Base-by-base conservation (phyloP, 2,329 filamentous ascomycete species). In the Pseudomassariella vexata region DNA sequence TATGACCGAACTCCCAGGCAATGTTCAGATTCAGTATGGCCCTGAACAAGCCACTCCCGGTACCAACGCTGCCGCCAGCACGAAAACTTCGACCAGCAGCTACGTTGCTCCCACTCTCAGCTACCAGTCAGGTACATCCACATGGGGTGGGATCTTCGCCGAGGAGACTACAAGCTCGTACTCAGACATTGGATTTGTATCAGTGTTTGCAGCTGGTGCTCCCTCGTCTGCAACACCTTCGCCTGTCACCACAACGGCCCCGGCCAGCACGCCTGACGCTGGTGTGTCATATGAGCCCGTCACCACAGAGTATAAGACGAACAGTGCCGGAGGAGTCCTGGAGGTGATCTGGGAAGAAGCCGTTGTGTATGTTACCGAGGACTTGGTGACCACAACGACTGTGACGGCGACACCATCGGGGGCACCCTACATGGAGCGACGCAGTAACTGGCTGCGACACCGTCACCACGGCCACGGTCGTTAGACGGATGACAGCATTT, bases 1-100 rank as follows among this genome's bases (percentile, higher is more conserved):
- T 6, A 57, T 76, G 33, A 53, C 65, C 9, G 63, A 67, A 25
- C 71, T 94, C 14, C 86, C 87, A 5, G 85, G 87, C 25, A 69
- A 73, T 37, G 58, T 77, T 14, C 39, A 53, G 5, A 65, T 82
- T 37, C 50, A 57, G 28, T 47, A 39, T 20, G 50, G 49, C 9
- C 50, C 50, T 10, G 28, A 52, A 37, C 45, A 43, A 6, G 51
- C 37, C 23, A 44, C 43, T n/a, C 30, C 38, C 38, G 32, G 43
- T 34, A 22, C 38, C 25, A 40, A 21, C 6, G 26, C 39, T 19
- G 22, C 19, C 14, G 32, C 35, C 17, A 30, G 31, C 21, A 36
- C 38, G 5, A 31, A 40, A 9, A 19, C 41, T 6, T 42, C 45
- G 12, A 28, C 41, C 6, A 35, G 38, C n/a, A 36, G 45, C 8